phyloP scores from a whole-genome alignment of 208 protist species.

The Leishmania lainsoni region DNA sequence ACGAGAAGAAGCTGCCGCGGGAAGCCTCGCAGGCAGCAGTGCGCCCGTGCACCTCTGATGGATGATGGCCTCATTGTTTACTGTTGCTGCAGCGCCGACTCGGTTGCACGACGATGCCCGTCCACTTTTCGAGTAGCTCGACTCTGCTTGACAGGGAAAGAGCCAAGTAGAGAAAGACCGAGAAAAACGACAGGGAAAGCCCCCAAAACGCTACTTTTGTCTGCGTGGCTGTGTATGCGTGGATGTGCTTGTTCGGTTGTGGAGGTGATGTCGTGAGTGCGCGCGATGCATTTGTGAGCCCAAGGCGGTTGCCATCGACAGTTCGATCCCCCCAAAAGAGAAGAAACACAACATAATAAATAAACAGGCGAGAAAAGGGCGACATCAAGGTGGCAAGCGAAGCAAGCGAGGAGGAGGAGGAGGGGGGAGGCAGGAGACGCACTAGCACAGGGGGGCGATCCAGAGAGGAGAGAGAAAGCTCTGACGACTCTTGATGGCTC shows the following conservation, averaged over 20 bases:
- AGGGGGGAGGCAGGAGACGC: not conserved
- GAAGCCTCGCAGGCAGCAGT: not conserved
- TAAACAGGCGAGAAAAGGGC: not conserved
- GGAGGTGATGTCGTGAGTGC: not conserved
- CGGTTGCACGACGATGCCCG: not conserved
- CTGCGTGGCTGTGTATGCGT: not conserved
- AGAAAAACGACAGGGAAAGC: not conserved
- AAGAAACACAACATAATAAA: not conserved
- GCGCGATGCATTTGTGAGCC: not conserved
- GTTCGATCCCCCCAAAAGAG: not conserved
- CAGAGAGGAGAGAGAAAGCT: not conserved
- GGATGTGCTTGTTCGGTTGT: not conserved
- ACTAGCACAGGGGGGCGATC: not conserved
- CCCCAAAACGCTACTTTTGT: not conserved
- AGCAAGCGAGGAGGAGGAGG: not conserved
- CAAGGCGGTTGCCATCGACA: not conserved
- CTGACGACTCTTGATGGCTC: not conserved
- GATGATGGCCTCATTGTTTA: not conserved
- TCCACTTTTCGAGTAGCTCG: not conserved
- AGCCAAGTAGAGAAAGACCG: not conserved
- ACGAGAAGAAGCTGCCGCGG: constrained; percentile 7
- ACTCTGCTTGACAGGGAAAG: not conserved
- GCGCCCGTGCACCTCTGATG: not conserved
- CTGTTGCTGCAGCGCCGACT: not conserved
- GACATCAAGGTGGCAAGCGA: not conserved